Conservation (phyloP, 495 filamentous ascomycete species). For the Aspergillus leporis region DNA sequence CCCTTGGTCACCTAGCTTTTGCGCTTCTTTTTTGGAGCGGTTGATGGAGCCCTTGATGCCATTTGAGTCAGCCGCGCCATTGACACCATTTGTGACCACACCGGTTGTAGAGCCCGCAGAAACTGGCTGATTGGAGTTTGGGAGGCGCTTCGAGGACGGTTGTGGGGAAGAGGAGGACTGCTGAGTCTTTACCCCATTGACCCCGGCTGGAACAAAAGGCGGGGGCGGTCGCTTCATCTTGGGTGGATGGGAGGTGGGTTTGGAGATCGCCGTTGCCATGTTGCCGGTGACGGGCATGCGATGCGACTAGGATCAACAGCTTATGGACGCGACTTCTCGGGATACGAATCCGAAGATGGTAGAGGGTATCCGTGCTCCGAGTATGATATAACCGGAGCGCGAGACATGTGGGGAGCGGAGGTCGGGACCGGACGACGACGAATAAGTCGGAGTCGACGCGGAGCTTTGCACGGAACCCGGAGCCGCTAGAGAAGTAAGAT, state of each 20-base stretch:
- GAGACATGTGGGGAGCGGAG: conserved; percentile 54
- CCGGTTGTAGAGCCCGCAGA: conserved; percentile 27
- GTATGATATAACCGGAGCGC: conserved; percentile 49
- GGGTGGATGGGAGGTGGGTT: conserved; percentile 56
- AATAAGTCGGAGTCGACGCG: conserved; percentile 32
- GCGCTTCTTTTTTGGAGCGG: conserved; percentile 54
- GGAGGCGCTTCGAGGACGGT: conserved; percentile 61
- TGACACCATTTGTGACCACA: conserved; percentile 33
- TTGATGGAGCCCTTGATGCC: conserved; percentile 47
- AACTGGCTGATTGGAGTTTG: conserved; percentile 44
- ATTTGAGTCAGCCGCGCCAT: conserved; percentile 43
- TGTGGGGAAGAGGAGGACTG: conserved; percentile 68
- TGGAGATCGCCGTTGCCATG: conserved; percentile 58
- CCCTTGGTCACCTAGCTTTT: conserved; percentile 43
- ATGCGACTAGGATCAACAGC: conserved; percentile 20
- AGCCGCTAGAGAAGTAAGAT: conserved; percentile 24
- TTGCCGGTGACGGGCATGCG: conserved; percentile 24
- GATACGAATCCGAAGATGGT: conserved; percentile 27
- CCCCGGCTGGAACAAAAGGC: conserved; percentile 61
- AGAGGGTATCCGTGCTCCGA: conserved; percentile 37
- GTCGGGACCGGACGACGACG: conserved; percentile 35
- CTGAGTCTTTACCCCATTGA: conserved; percentile 65
- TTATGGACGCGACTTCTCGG: conserved; percentile 29
- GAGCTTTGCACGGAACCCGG: conserved; percentile 23
- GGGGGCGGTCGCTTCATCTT: conserved; percentile 76